phyloP scores from a whole-genome alignment of 495 filamentous ascomycete genomes.

The Daldinia decipiens region DNA sequence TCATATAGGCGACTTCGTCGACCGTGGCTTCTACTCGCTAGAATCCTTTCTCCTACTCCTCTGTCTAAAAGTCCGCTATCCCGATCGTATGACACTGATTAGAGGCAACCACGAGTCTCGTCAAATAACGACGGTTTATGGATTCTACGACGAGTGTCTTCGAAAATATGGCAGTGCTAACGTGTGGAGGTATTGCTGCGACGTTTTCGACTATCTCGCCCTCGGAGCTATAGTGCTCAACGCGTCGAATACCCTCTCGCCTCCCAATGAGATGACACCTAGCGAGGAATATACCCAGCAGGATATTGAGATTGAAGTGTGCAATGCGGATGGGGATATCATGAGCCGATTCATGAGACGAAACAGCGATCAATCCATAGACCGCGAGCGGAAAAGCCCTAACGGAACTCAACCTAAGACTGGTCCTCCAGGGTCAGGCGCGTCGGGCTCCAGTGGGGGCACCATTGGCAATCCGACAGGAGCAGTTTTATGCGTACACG shows the following conservation, averaged over 20 bases:
- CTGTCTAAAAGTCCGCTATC: constrained; percentile 96
- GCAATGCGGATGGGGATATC: constrained; percentile 81
- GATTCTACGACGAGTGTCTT: constrained; percentile 98
- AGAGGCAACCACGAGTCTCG: constrained; percentile 97
- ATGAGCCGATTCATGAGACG: constrained; percentile 68
- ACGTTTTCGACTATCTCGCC: constrained; percentile 97
- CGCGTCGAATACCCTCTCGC: constrained; percentile 76
- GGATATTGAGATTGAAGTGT: constrained; percentile 92
- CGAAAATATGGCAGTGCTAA: constrained; percentile 98
- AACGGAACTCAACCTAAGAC: constrained; percentile 60
- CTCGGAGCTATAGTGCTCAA: constrained; percentile 94
- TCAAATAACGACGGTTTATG: constrained; percentile 98
- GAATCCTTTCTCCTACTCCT: constrained; percentile 95
- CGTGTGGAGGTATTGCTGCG: constrained; percentile 98
- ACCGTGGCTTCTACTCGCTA: constrained; percentile 97
- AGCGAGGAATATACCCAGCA: constrained; percentile 61
- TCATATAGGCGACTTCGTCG: constrained; percentile 85
- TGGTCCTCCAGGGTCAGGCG: constrained; percentile 82
- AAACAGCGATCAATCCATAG: constrained; percentile 24
- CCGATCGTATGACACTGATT: constrained; percentile 96
- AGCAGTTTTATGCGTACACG: constrained; percentile 94
- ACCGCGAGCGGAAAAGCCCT: constrained; percentile 48
- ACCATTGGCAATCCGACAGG: constrained; percentile 74
- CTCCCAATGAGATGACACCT: constrained; percentile 59
- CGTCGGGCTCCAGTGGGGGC: constrained; percentile 71